Percentiles rank a stretch among this genome's conserved stretches.
Conservation (phyloP, 2,329 filamentous ascomycete species). For the Raffaelea deltoideospora region DNA sequence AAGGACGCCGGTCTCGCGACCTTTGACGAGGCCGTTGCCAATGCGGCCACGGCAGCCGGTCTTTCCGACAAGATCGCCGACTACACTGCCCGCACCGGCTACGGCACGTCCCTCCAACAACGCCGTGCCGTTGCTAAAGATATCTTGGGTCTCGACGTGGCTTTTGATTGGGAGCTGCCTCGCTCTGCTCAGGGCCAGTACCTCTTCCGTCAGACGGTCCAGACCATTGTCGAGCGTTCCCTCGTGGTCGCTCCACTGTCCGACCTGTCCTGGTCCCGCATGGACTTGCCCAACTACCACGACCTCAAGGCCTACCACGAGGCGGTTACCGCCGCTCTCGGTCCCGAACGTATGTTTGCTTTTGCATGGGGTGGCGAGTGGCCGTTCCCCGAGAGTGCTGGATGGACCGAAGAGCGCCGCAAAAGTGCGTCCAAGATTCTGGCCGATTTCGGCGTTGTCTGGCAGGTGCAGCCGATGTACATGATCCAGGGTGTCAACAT, state of each 20-base stretch:
- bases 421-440: slow-evolving; percentile 17
- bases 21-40: slow-evolving; percentile 3
- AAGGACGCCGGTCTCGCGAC: slow-evolving; percentile 2
- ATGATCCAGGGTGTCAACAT: slow-evolving; percentile 19
- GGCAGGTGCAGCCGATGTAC: slow-evolving; percentile 26
- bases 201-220: slow-evolving; percentile 6
- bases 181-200: slow-evolving; percentile 7
- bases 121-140: background rate
- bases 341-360: slow-evolving; percentile 21
- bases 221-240: slow-evolving; percentile 8
- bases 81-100: background rate
- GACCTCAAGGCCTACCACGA: slow-evolving; percentile 22
- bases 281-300: slow-evolving; percentile 15
- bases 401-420: slow-evolving; percentile 17
- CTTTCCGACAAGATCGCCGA: background rate
- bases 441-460: slow-evolving; percentile 21
- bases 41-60: background rate
- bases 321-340: slow-evolving; percentile 17
- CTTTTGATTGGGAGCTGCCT: slow-evolving; percentile 9
- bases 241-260: slow-evolving; percentile 4
- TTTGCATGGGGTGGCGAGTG: slow-evolving; percentile 23
- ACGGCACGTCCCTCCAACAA: background rate
- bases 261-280: slow-evolving; percentile 7
- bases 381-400: slow-evolving; percentile 18
- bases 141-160: slow-evolving; percentile 3